phyloP scores from a whole-genome alignment of 805 yeast species.

The Zygosaccharomyces lentus region DNA sequence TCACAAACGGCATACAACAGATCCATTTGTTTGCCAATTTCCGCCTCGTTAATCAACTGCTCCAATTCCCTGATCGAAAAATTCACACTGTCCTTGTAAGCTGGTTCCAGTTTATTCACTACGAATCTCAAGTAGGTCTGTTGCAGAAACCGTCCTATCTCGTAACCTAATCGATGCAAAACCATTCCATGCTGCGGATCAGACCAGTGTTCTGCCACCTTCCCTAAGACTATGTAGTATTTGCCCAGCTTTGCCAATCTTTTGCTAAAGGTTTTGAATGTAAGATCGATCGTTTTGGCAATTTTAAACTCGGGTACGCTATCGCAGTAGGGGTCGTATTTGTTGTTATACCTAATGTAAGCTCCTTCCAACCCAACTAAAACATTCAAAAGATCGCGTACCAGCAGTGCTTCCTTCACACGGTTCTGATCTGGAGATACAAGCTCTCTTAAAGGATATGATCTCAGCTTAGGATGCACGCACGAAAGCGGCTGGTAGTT shows the following conservation, averaged over 20 bases:
- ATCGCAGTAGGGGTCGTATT: slow-evolving; percentile 46
- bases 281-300: slow-evolving; percentile 66
- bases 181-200: slow-evolving; percentile 62
- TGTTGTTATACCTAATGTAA: slow-evolving; percentile 64
- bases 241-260: slow-evolving; percentile 60
- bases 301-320: slow-evolving; percentile 66
- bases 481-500: slow-evolving; percentile 37
- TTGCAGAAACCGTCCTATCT: slow-evolving; percentile 45
- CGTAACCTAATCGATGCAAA: slow-evolving; percentile 65
- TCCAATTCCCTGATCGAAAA: slow-evolving; percentile 61
- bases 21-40: slow-evolving; percentile 40
- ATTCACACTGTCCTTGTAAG: slow-evolving; percentile 43
- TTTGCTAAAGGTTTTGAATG: slow-evolving; percentile 65
- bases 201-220: slow-evolving; percentile 57
- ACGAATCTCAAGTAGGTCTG: slow-evolving; percentile 36
- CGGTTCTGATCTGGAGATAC: slow-evolving; percentile 40
- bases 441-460: slow-evolving; percentile 42
- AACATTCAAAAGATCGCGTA: slow-evolving; percentile 65
- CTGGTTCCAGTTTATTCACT: slow-evolving; percentile 47
- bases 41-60: slow-evolving; percentile 40
- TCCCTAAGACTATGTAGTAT: slow-evolving; percentile 51
- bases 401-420: slow-evolving; percentile 68
- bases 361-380: slow-evolving; percentile 73
- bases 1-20: slow-evolving; percentile 57
- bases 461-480: slow-evolving; percentile 34